phyloP scores from a whole-genome alignment of 192 early-diverging fungal genomes.

The Funneliformis mosseae region DNA sequence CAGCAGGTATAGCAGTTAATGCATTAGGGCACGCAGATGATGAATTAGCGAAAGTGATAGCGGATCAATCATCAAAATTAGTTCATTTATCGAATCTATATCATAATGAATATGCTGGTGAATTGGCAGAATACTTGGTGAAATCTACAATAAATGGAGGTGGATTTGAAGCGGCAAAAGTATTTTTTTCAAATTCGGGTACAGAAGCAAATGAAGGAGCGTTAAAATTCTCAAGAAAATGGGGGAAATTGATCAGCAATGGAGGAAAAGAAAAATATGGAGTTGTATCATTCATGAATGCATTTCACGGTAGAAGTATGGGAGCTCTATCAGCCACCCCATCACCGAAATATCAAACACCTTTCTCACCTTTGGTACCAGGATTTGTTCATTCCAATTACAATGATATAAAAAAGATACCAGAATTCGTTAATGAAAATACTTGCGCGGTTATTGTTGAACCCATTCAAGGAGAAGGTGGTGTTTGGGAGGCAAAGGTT shows the following conservation, averaged over 20 bases:
- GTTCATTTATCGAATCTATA: slow-evolving; percentile 93
- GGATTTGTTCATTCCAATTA: slow-evolving; percentile 73
- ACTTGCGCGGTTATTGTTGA: slow-evolving; percentile 95
- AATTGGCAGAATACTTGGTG: slow-evolving; percentile 76
- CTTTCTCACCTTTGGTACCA: slow-evolving; percentile 89
- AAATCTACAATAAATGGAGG: slow-evolving; percentile 57
- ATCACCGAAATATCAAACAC: slow-evolving; percentile 91
- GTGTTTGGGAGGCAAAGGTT: slow-evolving; percentile 70
- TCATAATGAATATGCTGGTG: slow-evolving; percentile 84
- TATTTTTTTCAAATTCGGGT: slow-evolving; percentile 96
- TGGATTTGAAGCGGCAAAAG: slow-evolving; percentile 57
- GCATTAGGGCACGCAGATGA: slow-evolving; percentile 88
- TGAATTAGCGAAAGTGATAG: slow-evolving; percentile 68
- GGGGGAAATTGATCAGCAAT: slow-evolving; percentile 65
- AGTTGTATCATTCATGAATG: slow-evolving; percentile 86
- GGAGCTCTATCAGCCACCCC: slow-evolving; percentile 95
- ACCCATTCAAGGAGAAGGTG: slow-evolving; percentile 97
- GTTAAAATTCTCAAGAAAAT: slow-evolving; percentile 94
- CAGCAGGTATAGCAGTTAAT: slow-evolving; percentile 93
- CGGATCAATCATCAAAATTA: slow-evolving; percentile 81
- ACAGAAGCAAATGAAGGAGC: slow-evolving; percentile 99
- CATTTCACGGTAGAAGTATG: slow-evolving; percentile 97
- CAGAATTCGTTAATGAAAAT: slow-evolving; percentile 68
- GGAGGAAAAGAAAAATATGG: slow-evolving; percentile 61
- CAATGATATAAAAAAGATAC: slow-evolving; percentile 71